Evolutionary conservation across 2,329 filamentous ascomycete genomes (phyloP), one percentile per base, ranked within the genome.

Genomic region (Neurospora sp.): DNA sequence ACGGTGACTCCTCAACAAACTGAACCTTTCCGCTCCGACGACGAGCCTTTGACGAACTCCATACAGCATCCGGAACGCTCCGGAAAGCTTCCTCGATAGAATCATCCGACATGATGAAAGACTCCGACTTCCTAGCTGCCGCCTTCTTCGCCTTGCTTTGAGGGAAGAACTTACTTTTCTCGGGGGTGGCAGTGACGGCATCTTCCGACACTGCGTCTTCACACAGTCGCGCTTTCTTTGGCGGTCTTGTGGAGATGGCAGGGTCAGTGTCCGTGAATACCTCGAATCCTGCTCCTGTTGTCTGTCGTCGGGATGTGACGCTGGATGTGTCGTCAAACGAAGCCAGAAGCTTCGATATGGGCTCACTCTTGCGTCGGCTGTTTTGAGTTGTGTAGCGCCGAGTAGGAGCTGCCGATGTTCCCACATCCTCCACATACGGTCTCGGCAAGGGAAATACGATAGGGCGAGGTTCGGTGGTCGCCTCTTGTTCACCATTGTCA

Each of bases 381-480:
- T 81, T 75, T 8, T 82, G 81, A 36, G 77, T 79, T 41, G 71
- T 73, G 69, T 81, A 80, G 0, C 74, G 73, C 5, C 80, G 78
- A 15, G 74, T 67, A 17, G 73, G 74, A 67, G 4, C 69, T 68
- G 62, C 68, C 66, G 66, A 72, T 65, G 68, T 66, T 43, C 69
- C 71, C 67, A 77, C 73, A 4, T 78, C 79, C 3, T 84, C 81
- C 33, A 88, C 73, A 72, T 89, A 89, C 1, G 87, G 87, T 52
- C 87, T 80, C 0, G 87, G 87, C 8, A 89, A 79, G 2, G 87
- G 87, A 71, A 87, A 88, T 0, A 89, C 85, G 1, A 86, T 82
- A 2, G 86, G 84, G 5, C 83, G 83, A 40, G 83, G 76, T 3
- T 83, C 85, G 69, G 83, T 83, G 33, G 82, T 79, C 0, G 85